These are phyloP conservation scores for Dothiorella sarmentorum DNA, from an alignment of 2,329 filamentous ascomycete genomes.

Conservation along the genomic window DNA sequence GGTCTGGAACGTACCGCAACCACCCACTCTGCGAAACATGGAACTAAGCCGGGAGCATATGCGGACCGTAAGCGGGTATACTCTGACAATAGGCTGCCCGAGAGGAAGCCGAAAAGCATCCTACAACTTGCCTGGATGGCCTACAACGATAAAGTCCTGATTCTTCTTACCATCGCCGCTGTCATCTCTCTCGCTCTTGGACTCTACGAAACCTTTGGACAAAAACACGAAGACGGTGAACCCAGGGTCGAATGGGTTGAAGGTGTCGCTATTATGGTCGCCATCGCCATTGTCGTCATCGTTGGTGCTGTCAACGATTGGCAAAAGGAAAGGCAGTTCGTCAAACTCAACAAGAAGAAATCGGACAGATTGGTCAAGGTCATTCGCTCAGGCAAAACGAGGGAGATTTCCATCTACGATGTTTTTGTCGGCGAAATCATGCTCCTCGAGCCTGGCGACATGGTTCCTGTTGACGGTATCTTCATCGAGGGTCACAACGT, in stretches of 20 bases:
- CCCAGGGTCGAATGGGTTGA: slow-evolving; percentile 74
- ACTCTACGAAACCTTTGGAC: slow-evolving; percentile 63
- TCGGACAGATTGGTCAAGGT: slow-evolving; percentile 72
- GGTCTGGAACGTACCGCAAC: slow-evolving; percentile 19
- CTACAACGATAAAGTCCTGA: slow-evolving; percentile 74
- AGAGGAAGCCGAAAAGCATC: slow-evolving; percentile 61
- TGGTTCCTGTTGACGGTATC: slow-evolving; percentile 70
- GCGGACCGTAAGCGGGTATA: slow-evolving; percentile 59
- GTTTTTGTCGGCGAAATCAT: slow-evolving; percentile 72
- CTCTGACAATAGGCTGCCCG: slow-evolving; percentile 59
- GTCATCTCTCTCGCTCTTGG: slow-evolving; percentile 71
- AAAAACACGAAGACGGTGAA: slow-evolving; percentile 40
- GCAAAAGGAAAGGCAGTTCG: slow-evolving; percentile 78
- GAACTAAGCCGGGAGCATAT: slow-evolving; percentile 32
- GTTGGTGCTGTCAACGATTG: slow-evolving; percentile 78
- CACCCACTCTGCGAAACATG: slow-evolving; percentile 18
- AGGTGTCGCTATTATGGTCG: slow-evolving; percentile 73
- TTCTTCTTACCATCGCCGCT: slow-evolving; percentile 67
- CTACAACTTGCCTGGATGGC: slow-evolving; percentile 63
- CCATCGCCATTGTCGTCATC: slow-evolving; percentile 70
- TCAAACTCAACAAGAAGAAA: slow-evolving; percentile 77
- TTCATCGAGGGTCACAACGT: slow-evolving; percentile 65
- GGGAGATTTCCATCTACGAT: slow-evolving; percentile 67
- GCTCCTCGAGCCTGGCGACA: slow-evolving; percentile 68
- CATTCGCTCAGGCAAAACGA: slow-evolving; percentile 68